A percentile compares a stretch with the other conserved stretches of the same genome.
Evolutionary conservation across 352 stramenopile genomes (phyloP).

Genomic region (Phytopythium ostracodes): DNA sequence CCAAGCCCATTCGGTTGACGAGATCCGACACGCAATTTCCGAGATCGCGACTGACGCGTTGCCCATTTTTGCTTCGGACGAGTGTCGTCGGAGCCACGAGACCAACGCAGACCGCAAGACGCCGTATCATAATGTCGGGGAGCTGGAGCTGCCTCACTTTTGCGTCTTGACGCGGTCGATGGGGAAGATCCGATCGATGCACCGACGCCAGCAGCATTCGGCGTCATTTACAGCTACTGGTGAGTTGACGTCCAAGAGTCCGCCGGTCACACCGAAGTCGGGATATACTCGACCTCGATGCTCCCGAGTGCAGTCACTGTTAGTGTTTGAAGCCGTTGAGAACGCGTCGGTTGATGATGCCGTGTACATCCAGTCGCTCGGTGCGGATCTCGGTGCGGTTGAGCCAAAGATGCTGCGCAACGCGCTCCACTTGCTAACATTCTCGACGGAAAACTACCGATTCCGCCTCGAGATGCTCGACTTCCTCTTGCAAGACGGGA

Average conservation of each 20-base stretch:
- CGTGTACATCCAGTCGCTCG: constrained; percentile 40
- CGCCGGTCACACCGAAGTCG: neutral
- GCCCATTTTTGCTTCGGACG: constrained; percentile 24
- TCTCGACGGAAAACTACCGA: constrained; percentile 41
- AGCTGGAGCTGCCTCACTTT: constrained; percentile 47
- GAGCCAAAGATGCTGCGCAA: constrained; percentile 42
- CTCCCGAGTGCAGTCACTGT: constrained; percentile 14
- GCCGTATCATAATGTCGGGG: constrained; percentile 39
- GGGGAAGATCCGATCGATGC: constrained; percentile 37
- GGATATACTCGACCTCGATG: neutral
- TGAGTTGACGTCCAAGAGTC: neutral
- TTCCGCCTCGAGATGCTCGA: constrained; percentile 45
- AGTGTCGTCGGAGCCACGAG: constrained; percentile 15
- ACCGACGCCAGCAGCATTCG: constrained; percentile 30
- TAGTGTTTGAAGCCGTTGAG: constrained; percentile 56
- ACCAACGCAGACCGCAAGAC: constrained; percentile 10
- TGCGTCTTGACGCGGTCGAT: constrained; percentile 36
- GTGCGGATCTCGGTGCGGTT: constrained; percentile 29
- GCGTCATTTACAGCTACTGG: constrained; percentile 11
- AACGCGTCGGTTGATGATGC: constrained; percentile 51
- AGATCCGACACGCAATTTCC: constrained; percentile 27
- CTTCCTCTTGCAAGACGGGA: constrained; percentile 36
- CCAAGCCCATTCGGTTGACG: constrained; percentile 16
- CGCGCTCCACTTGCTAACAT: constrained; percentile 54
- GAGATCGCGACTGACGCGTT: constrained; percentile 31